Conservation (phyloP, 371 early-diverging fungal genomes). For the Rhizopus sp. region DNA sequence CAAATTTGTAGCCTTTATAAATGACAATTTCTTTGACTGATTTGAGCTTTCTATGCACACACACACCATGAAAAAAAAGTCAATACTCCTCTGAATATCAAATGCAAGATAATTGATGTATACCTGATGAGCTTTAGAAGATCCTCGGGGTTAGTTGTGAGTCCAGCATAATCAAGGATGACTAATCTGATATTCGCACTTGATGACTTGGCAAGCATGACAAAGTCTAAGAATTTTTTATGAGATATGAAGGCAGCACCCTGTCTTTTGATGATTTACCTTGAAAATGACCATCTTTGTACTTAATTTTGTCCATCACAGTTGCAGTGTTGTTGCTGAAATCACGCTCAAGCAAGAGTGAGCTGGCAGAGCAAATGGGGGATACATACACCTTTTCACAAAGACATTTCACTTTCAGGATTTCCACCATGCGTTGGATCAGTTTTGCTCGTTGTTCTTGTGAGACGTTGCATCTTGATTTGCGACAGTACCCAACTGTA, state of each 20-base stretch:
- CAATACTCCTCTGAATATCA: slow-evolving; percentile 1
- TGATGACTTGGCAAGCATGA: neutral
- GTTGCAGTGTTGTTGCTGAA: neutral
- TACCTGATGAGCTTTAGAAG: slow-evolving; percentile 4
- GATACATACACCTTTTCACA: neutral
- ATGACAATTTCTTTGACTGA: slow-evolving; percentile 2
- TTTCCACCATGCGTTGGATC: neutral
- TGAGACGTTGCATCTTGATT: neutral
- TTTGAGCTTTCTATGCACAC: slow-evolving; percentile 6
- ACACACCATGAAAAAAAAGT: slow-evolving; percentile 7
- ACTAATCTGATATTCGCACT: neutral
- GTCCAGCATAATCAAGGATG: slow-evolving; percentile 2
- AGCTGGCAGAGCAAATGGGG: neutral
- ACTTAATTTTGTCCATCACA: neutral
- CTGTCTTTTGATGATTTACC: neutral
- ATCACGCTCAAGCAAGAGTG: neutral
- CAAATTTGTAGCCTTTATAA: neutral
- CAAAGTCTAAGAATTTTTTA: neutral
- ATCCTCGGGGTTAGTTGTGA: slow-evolving; percentile 4
- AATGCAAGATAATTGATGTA: slow-evolving; percentile 2
- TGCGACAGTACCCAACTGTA: slow-evolving; percentile 6
- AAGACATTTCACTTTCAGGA: neutral
- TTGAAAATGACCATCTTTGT: neutral
- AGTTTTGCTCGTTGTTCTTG: neutral
- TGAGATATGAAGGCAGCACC: neutral